These are phyloP conservation scores for Spathaspora jeffriesii DNA, from an alignment of 1,139 yeast species.

Conservation along the genomic window DNA sequence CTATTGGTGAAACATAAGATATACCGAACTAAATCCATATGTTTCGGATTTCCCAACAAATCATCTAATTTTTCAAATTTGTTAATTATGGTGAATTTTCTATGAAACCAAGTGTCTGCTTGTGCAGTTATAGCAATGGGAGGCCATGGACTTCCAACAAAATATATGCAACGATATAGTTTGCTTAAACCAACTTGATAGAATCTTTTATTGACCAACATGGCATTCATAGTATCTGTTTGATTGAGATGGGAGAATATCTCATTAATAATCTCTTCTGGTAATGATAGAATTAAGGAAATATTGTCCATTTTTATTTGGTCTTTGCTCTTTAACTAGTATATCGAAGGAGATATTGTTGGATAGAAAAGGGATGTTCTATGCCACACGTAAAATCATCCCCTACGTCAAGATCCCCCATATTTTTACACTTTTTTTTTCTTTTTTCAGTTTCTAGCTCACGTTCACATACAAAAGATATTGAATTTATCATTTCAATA, in stretches of 20 bases:
- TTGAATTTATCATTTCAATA: no score
- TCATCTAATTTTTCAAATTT: neutral
- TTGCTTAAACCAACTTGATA: neutral
- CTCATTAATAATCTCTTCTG: neutral
- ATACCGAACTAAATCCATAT: neutral
- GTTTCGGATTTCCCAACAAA: neutral
- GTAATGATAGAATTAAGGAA: no score
- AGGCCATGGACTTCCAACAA: neutral
- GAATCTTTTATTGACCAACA: neutral
- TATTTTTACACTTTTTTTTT: no score
- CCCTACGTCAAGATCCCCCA: no score
- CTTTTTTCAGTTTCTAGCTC: no score
- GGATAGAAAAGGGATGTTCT: no score
- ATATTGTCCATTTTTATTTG: no score
- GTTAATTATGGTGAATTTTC: neutral
- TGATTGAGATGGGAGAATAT: neutral
- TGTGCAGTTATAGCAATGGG: neutral
- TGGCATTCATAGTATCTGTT: neutral
- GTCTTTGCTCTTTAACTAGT: no score
- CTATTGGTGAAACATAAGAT: neutral
- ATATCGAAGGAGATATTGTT: no score
- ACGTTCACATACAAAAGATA: no score
- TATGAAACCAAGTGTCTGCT: neutral
- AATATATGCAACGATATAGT: neutral
- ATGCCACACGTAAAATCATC: no score